These are phyloP conservation scores for Debaryomyces tyrocola DNA, from an alignment of 805 yeast genomes.

Conservation along the genomic window DNA sequence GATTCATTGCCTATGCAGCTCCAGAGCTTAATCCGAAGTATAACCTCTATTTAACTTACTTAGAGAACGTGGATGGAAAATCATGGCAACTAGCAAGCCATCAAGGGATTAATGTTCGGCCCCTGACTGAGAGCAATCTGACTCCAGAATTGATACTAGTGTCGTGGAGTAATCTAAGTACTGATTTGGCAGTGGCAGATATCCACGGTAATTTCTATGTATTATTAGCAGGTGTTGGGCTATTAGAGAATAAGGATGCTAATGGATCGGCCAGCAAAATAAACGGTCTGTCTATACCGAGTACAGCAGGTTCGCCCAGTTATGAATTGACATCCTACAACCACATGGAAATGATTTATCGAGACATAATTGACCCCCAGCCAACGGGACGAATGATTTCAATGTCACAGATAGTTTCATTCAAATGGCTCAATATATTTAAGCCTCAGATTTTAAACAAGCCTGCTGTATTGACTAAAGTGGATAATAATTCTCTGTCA, in stretches of 20 bases:
- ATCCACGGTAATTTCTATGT: slow-evolving; percentile 58
- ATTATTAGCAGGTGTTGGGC: slow-evolving; percentile 42
- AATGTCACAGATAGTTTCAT: slow-evolving; percentile 38
- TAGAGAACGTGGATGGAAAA: slow-evolving; percentile 74
- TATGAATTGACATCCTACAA: slow-evolving; percentile 45
- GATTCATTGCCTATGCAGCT: slow-evolving; percentile 73
- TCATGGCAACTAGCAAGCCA: slow-evolving; percentile 76
- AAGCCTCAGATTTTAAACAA: slow-evolving; percentile 60
- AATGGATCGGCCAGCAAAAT: slow-evolving; percentile 16
- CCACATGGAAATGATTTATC: slow-evolving; percentile 48
- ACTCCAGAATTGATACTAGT: slow-evolving; percentile 44
- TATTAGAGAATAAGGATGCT: slow-evolving; percentile 27
- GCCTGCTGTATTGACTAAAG: slow-evolving; percentile 49
- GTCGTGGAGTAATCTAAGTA: slow-evolving; percentile 76
- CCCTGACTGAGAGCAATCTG: slow-evolving; percentile 18
- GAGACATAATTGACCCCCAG: slow-evolving; percentile 31
- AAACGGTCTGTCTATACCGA: slow-evolving; percentile 9
- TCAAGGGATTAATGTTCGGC: slow-evolving; percentile 30
- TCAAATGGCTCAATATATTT: slow-evolving; percentile 75
- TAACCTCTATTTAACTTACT: slow-evolving; percentile 57
- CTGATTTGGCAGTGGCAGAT: slow-evolving; percentile 81
- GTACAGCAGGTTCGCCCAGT: slow-evolving; percentile 30
- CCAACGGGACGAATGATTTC: slow-evolving; percentile 9
- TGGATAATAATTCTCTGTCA: slow-evolving; percentile 6
- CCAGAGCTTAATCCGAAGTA: slow-evolving; percentile 31